Conservation (phyloP, 768 basidiomycete genomes). For the Rickenella mellea region DNA sequence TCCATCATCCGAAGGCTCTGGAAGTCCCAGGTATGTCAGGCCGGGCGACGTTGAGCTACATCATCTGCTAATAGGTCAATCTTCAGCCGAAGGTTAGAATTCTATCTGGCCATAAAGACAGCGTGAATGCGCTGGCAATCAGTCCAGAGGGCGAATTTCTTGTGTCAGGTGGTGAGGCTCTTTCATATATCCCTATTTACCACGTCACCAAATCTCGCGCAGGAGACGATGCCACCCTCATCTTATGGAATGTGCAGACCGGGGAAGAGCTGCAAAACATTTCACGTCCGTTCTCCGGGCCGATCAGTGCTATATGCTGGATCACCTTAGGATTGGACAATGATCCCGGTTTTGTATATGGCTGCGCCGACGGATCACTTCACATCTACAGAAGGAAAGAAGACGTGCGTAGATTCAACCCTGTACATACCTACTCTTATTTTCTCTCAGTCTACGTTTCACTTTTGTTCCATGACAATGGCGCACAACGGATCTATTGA, state of each 20-base stretch:
- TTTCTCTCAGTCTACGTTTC: neutral
- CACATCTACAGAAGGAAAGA: neutral
- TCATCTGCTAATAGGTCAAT: no score
- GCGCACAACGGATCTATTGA: neutral
- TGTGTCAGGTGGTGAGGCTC: no score
- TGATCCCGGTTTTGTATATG: neutral
- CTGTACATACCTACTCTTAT: neutral
- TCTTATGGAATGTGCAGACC: neutral
- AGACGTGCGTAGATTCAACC: neutral
- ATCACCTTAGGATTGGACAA: neutral
- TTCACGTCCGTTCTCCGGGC: neutral
- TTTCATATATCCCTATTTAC: no score
- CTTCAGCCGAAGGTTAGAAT: no score
- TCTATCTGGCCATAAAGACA: no score
- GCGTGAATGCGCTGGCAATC: no score
- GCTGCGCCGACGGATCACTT: neutral
- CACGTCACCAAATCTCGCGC: no score
- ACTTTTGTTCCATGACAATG: neutral
- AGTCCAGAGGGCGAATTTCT: no score
- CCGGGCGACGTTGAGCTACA: no score
- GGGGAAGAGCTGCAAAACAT: neutral
- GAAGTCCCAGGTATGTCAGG: no score
- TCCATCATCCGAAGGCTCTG: no score
- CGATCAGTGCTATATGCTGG: neutral
- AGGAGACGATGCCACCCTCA: neutral